phyloP scores from a whole-genome alignment of 441 rosid species.

The Pelargonium citronellum region DNA sequence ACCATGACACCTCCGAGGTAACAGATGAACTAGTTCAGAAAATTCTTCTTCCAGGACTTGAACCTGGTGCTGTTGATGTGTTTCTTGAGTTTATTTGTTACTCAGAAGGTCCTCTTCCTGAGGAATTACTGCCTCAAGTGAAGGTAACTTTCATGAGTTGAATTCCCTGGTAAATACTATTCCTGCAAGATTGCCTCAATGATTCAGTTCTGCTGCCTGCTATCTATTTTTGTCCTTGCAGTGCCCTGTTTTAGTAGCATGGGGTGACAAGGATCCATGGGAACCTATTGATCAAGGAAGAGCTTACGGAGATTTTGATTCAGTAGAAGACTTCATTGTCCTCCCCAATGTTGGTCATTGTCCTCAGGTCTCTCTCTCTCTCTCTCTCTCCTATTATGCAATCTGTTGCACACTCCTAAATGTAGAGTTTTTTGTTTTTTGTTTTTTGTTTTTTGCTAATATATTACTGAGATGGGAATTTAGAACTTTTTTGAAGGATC shows the following conservation, averaged over 20 bases:
- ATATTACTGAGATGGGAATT: neutral
- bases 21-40: slow-evolving; percentile 75
- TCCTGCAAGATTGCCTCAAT: slow-evolving; percentile 5
- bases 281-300: slow-evolving; percentile 87
- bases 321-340: slow-evolving; percentile 65
- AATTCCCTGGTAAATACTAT: neutral
- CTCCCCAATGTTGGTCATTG: slow-evolving; percentile 84
- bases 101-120: slow-evolving; percentile 83
- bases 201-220: slow-evolving; percentile 8
- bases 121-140: slow-evolving; percentile 72
- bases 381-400: slow-evolving; percentile 9
- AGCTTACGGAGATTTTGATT: slow-evolving; percentile 47
- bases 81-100: slow-evolving; percentile 88
- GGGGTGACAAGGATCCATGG: slow-evolving; percentile 99
- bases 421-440: neutral
- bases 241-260: slow-evolving; percentile 83
- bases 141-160: slow-evolving; percentile 39
- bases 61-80: slow-evolving; percentile 81
- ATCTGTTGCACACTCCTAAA: neutral
- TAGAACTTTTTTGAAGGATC: too few species aligned
- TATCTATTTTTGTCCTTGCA: slow-evolving; percentile 21
- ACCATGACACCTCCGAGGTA: slow-evolving; percentile 69
- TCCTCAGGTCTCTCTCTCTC: slow-evolving; percentile 60
- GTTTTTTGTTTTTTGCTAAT: neutral
- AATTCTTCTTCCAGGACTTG: slow-evolving; percentile 74